Evolutionary conservation across 768 basidiomycete species (phyloP).

Genomic region (Pulveroboletus ravenelii): DNA sequence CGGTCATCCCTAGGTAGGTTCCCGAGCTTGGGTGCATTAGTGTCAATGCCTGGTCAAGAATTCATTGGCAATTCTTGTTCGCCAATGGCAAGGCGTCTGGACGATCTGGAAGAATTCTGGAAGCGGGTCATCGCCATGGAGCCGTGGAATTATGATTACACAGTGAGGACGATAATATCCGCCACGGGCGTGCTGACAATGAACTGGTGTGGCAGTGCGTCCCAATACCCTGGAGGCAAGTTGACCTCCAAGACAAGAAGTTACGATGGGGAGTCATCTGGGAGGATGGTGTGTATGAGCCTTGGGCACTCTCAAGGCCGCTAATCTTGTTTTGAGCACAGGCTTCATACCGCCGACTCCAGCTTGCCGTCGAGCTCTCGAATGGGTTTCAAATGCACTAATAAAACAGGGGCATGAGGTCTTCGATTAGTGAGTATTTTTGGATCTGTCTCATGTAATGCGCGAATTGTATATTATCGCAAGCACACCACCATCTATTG

Average conservation of each 20-base stretch:
- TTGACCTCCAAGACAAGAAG: constrained; percentile 32
- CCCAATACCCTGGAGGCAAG: constrained; percentile 39
- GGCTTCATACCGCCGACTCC: constrained; percentile 38
- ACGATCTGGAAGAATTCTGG: constrained; percentile 42
- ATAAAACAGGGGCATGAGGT: constrained; percentile 37
- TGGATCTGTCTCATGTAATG: neutral
- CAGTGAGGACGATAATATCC: constrained; percentile 23
- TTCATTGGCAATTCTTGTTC: constrained; percentile 34
- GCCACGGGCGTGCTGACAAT: neutral
- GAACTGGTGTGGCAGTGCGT: constrained; percentile 31
- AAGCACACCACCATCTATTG: constrained; percentile 44
- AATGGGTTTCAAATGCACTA: constrained; percentile 32
- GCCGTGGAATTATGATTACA: constrained; percentile 43
- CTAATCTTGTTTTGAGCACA: constrained; percentile 5
- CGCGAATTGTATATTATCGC: neutral
- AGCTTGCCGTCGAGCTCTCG: constrained; percentile 37
- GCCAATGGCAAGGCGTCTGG: constrained; percentile 40
- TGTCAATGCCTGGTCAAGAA: constrained; percentile 37
- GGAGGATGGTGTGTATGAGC: constrained; percentile 35
- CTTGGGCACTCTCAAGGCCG: neutral
- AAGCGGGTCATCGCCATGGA: constrained; percentile 36
- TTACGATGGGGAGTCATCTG: constrained; percentile 39
- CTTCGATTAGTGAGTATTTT: constrained; percentile 33
- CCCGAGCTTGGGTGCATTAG: constrained; percentile 29
- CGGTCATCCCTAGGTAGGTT: constrained; percentile 37